Conservation (phyloP, 1,284 basidiomycete genomes). For the Agroathelia rolfsii region DNA sequence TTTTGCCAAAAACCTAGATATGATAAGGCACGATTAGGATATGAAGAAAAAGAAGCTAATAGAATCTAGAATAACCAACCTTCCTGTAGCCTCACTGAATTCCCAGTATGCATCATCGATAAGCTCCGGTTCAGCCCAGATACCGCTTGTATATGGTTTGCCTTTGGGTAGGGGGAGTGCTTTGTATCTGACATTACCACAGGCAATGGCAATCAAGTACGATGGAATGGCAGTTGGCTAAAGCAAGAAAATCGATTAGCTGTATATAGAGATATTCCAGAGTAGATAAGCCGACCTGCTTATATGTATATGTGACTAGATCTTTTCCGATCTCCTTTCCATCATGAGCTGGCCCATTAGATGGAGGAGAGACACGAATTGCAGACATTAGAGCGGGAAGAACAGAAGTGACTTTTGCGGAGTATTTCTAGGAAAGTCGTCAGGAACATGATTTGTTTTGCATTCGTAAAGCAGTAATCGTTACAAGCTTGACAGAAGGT, state of each 20-base stretch:
- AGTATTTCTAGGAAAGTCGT: conserved; percentile 75
- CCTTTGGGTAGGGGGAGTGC: conserved; percentile 51
- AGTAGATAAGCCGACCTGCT: conserved; percentile 58
- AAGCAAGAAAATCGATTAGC: too few species aligned
- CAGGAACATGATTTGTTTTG: too few species aligned
- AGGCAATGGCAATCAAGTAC: conserved; percentile 82
- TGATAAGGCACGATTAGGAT: too few species aligned
- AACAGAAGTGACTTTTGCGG: conserved; percentile 62
- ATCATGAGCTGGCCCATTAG: conserved; percentile 53
- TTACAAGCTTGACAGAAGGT: conserved; percentile 65
- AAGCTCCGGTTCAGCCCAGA: conserved; percentile 84
- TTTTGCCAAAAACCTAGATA: conserved; percentile 59
- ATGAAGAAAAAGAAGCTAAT: too few species aligned
- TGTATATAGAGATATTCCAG: too few species aligned
- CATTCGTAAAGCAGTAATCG: conserved; percentile 1
- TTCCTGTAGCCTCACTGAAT: conserved; percentile 77
- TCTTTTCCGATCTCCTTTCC: conserved; percentile 66
- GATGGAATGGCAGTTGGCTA: conserved; percentile 79
- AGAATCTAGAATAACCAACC: conserved; percentile 36
- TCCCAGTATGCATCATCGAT: conserved; percentile 81
- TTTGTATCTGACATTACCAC: conserved; percentile 73
- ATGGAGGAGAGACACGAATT: conserved; percentile 64
- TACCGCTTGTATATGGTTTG: conserved; percentile 70
- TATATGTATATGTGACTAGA: conserved; percentile 53
- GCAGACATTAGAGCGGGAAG: conserved; percentile 83